phyloP scores from a whole-genome alignment of 2,329 filamentous ascomycete genomes.

The Cryoendolithus antarcticus region DNA sequence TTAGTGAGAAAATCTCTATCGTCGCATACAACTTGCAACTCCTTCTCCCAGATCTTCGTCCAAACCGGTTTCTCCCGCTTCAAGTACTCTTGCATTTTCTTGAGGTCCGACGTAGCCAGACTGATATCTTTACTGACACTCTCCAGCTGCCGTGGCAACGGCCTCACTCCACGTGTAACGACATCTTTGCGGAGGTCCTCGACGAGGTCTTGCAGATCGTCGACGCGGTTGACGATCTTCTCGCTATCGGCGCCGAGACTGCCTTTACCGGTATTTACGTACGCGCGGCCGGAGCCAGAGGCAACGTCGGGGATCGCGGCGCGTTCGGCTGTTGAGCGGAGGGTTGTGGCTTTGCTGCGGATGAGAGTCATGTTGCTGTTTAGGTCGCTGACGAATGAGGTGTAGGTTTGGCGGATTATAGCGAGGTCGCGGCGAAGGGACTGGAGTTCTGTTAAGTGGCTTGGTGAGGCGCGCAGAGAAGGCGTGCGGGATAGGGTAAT shows the following conservation, averaged over 20 bases:
- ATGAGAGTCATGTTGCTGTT: slow-evolving; percentile 76
- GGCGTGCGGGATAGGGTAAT: slow-evolving; percentile 3
- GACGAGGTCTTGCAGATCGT: slow-evolving; percentile 92
- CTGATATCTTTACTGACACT: slow-evolving; percentile 79
- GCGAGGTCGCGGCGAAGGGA: slow-evolving; percentile 77
- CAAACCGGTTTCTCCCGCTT: slow-evolving; percentile 86
- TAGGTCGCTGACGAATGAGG: slow-evolving; percentile 78
- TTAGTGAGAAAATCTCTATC: slow-evolving; percentile 89
- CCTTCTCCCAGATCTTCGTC: slow-evolving; percentile 99
- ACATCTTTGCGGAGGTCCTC: slow-evolving; percentile 97
- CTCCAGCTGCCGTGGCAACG: slow-evolving; percentile 81
- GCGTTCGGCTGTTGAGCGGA: slow-evolving; percentile 65
- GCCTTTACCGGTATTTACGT: slow-evolving; percentile 80
- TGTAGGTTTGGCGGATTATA: slow-evolving; percentile 84
- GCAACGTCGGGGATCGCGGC: slow-evolving; percentile 59
- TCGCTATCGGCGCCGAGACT: slow-evolving; percentile 78
- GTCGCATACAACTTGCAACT: slow-evolving; percentile 88
- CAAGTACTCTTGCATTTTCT: slow-evolving; percentile 88
- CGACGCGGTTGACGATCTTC: slow-evolving; percentile 78
- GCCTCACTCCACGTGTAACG: slow-evolving; percentile 80
- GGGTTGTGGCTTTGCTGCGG: slow-evolving; percentile 64
- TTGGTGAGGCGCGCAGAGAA: slow-evolving; percentile 31
- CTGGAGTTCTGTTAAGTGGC: slow-evolving; percentile 66
- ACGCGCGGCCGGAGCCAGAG: slow-evolving; percentile 68
- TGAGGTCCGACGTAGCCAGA: slow-evolving; percentile 69